A percentile compares a stretch with the other conserved stretches of the same genome.
These are phyloP conservation scores for Dissophora globulifera DNA, from an alignment of 192 early-diverging fungal species.

Conservation along the genomic window DNA sequence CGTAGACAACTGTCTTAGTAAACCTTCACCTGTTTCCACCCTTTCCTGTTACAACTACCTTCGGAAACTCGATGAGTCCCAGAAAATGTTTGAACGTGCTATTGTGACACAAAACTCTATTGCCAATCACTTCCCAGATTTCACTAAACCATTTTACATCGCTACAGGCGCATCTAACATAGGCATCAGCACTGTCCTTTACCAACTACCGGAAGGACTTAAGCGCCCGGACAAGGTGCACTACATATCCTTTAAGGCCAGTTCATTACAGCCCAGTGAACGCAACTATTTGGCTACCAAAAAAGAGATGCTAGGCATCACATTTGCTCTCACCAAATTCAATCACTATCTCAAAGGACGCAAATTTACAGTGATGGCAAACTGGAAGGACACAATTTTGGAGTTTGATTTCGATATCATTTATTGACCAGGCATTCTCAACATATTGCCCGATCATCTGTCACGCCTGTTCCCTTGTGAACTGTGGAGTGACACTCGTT, in stretches of 20 bases:
- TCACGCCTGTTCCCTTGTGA: slow-evolving; percentile 21
- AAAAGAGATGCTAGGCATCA: slow-evolving; percentile 34
- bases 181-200: slow-evolving; percentile 49
- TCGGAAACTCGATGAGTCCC: too few species aligned
- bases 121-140: too few species aligned
- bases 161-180: too few species aligned
- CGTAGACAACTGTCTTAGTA: too few species aligned
- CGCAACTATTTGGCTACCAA: slow-evolving; percentile 33
- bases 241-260: slow-evolving; percentile 38
- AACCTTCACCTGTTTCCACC: too few species aligned
- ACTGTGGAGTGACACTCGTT: not conserved
- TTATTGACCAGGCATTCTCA: slow-evolving; percentile 30
- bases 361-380: slow-evolving; percentile 31
- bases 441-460: slow-evolving; percentile 46
- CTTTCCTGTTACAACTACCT: too few species aligned
- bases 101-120: too few species aligned
- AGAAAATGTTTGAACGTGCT: too few species aligned
- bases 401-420: slow-evolving; percentile 25
- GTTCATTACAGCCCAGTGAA: slow-evolving; percentile 20
- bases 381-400: slow-evolving; percentile 49
- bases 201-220: slow-evolving; percentile 15
- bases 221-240: not conserved
- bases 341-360: slow-evolving; percentile 40
- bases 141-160: too few species aligned
- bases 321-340: slow-evolving; percentile 39